These are phyloP conservation scores for Alternaria viburni DNA, from an alignment of 2,329 filamentous ascomycete genomes.

Conservation along the genomic window DNA sequence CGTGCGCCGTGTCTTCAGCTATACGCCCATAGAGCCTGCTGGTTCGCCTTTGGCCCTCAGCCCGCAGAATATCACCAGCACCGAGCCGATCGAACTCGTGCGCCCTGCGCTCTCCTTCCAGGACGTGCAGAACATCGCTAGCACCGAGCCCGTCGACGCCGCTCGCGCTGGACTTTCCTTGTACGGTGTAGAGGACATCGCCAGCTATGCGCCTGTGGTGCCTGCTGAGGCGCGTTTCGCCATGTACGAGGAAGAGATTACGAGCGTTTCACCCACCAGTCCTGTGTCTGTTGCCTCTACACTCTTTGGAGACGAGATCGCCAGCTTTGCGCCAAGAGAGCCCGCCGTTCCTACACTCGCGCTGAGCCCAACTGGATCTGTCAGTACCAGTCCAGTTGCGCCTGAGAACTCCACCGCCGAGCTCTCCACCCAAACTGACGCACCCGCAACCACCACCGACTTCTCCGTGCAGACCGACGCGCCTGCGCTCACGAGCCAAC, in stretches of 20 bases:
- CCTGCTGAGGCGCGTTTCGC: background rate
- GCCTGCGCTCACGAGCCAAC: background rate
- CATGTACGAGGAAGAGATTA: background rate
- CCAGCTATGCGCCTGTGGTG: background rate
- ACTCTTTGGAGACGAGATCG: background rate
- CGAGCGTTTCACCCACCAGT: background rate
- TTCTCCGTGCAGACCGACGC: conserved; percentile 7
- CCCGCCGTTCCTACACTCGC: background rate
- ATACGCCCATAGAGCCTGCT: background rate
- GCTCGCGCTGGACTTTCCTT: background rate
- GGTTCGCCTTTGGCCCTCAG: background rate
- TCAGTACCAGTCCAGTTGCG: conserved; percentile 4
- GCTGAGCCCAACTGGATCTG: conserved; percentile 2
- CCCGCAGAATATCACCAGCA: background rate
- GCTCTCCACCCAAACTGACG: conserved; percentile 10
- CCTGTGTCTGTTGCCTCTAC: background rate
- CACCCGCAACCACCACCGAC: background rate
- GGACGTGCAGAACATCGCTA: background rate
- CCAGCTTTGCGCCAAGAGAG: background rate
- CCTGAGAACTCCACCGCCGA: background rate
- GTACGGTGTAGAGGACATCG: background rate
- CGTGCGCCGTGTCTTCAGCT: background rate
- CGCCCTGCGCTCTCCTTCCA: background rate
- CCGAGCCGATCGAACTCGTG: background rate
- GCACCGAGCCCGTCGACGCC: background rate